phyloP scores from a whole-genome alignment of 164 flowering plant species.

The Magnolia kwangsiensis region DNA sequence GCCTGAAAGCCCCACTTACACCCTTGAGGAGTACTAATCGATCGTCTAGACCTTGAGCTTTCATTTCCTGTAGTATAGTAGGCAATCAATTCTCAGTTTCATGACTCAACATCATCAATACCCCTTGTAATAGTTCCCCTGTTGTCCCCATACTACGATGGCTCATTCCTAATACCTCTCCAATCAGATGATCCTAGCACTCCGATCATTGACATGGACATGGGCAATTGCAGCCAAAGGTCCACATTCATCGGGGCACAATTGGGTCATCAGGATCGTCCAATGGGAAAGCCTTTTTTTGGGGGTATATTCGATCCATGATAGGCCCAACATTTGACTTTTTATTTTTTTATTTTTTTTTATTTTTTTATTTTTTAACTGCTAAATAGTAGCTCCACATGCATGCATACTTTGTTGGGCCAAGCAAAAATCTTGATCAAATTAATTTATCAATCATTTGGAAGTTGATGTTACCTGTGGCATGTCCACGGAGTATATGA shows the following conservation, averaged over 20 bases:
- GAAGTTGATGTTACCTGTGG: constrained; percentile 30
- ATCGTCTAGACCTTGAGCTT: constrained; percentile 48
- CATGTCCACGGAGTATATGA: constrained; percentile 48
- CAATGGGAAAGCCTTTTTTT: too few relatives aligned
- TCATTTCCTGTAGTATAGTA: constrained; percentile 48
- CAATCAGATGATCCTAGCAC: too few relatives aligned
- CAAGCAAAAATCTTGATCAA: background rate
- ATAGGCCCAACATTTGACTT: too few relatives aligned
- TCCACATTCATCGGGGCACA: background rate
- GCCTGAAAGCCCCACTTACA: constrained; percentile 67
- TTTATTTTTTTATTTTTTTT: too few relatives aligned
- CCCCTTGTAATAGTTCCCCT: too few relatives aligned
- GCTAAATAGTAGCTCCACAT: too few relatives aligned
- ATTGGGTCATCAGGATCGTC: background rate
- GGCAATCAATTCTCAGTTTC: background rate
- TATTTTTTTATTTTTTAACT: too few relatives aligned
- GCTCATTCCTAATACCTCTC: too few relatives aligned
- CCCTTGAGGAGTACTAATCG: constrained; percentile 47
- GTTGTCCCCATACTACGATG: too few relatives aligned
- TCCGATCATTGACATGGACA: background rate
- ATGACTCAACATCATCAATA: background rate
- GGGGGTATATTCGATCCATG: too few relatives aligned
- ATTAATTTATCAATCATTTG: background rate
- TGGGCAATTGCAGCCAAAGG: background rate
- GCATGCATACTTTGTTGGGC: background rate